Evolutionary conservation across 73 alveolate genomes (phyloP).

Genomic region (Tetrahymena malaccensis): DNA sequence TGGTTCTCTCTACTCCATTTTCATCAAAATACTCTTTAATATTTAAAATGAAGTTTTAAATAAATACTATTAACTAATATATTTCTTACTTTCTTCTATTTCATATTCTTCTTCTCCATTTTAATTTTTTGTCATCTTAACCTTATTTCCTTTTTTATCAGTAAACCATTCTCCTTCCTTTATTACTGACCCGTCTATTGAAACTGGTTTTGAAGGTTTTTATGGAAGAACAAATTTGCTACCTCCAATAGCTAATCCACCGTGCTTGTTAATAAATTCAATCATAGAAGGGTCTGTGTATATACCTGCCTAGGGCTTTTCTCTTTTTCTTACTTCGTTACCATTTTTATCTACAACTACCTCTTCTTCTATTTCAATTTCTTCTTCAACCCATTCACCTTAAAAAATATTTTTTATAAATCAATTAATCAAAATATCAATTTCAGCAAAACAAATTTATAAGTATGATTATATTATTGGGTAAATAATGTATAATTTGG

Average conservation of each 20-base stretch:
- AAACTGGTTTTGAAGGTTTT: conserved; percentile 2
- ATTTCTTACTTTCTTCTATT: conserved; percentile 8
- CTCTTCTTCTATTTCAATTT: conserved; percentile 34
- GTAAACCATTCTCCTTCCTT: neutral
- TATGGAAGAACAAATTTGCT: conserved; percentile 21
- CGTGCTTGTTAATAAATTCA: conserved; percentile 22
- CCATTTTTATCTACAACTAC: conserved; percentile 23
- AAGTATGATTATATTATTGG: neutral
- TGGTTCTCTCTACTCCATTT: conserved; percentile 9
- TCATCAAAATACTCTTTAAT: conserved; percentile 16
- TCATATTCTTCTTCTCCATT: conserved; percentile 41
- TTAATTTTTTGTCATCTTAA: conserved; percentile 1
- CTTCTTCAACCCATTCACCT: conserved; percentile 42
- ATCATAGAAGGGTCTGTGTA: conserved; percentile 8
- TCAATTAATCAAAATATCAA: neutral
- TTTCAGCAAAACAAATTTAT: too few species aligned
- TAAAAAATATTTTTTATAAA: neutral
- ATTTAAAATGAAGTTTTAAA: neutral
- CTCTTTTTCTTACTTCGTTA: conserved; percentile 20
- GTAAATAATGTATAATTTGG: too few species aligned
- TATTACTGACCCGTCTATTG: conserved; percentile 14
- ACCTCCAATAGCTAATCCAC: conserved; percentile 44
- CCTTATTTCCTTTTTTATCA: neutral
- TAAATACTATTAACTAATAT: neutral
- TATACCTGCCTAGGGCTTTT: conserved; percentile 7